A percentile compares a stretch with the other conserved stretches of the same genome.
Conservation (phyloP, 2,329 filamentous ascomycete genomes). For the Fusarium tjaetaba region DNA sequence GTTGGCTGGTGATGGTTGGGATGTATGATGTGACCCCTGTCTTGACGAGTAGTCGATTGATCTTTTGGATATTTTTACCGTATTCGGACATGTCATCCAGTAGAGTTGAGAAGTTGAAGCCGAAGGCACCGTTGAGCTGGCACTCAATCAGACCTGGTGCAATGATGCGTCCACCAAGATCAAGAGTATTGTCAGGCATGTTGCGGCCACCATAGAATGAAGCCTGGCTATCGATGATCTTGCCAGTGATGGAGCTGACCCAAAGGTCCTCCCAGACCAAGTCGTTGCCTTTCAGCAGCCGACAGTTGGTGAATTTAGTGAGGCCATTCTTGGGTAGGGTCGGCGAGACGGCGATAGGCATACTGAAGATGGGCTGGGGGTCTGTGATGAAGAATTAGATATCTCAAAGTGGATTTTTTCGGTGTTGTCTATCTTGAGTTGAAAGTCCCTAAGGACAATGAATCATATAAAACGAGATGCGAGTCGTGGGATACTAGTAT, state of each 20-base stretch:
- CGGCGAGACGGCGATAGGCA: constrained; percentile 59
- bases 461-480: constrained; percentile 1
- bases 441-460: constrained; percentile 22
- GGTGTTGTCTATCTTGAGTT: constrained; percentile 4
- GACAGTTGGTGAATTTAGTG: constrained; percentile 91
- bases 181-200: constrained; percentile 77
- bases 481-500: constrained; percentile 35
- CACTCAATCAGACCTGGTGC: constrained; percentile 89
- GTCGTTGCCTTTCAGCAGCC: constrained; percentile 73
- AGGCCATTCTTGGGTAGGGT: constrained; percentile 63
- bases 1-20: constrained; percentile 85
- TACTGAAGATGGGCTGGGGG: constrained; percentile 43
- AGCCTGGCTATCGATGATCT: constrained; percentile 77
- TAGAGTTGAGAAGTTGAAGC: constrained; percentile 88
- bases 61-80: constrained; percentile 73
- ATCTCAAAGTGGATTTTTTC: not conserved
- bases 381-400: constrained; percentile 16
- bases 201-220: constrained; percentile 74
- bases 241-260: constrained; percentile 84
- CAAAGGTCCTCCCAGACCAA: constrained; percentile 85
- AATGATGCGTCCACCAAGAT: constrained; percentile 84
- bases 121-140: constrained; percentile 91
- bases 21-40: constrained; percentile 91
- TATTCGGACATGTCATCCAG: constrained; percentile 76
- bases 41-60: constrained; percentile 76